Evolutionary conservation across 352 stramenopile genomes (phyloP).

Genomic region (Globisporangium acanthophoron): DNA sequence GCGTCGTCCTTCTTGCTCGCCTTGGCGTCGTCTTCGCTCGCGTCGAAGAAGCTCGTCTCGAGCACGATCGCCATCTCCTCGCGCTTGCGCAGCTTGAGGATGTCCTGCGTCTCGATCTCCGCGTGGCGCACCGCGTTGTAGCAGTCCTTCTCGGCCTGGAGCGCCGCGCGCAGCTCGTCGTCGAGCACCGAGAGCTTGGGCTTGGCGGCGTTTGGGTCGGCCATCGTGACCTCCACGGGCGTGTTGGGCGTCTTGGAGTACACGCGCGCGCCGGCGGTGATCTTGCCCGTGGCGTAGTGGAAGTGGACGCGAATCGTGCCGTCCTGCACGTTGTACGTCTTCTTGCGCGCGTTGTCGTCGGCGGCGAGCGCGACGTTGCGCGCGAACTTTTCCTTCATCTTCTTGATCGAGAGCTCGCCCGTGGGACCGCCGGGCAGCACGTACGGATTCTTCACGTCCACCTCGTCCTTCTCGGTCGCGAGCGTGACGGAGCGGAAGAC

Average conservation of each 20-base stretch:
- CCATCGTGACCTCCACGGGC: conserved; percentile 68
- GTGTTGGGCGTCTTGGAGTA: conserved; percentile 77
- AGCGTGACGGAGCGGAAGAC: conserved; percentile 81
- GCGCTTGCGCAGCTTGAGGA: conserved; percentile 84
- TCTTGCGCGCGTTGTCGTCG: conserved; percentile 84
- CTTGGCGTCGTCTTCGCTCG: conserved; percentile 57
- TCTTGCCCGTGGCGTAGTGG: conserved; percentile 91
- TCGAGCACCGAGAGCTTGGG: conserved; percentile 76
- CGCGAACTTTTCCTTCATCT: conserved; percentile 92
- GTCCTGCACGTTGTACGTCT: conserved; percentile 89
- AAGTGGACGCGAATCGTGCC: conserved; percentile 86
- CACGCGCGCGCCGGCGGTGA: conserved; percentile 74
- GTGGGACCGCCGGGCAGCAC: conserved; percentile 62
- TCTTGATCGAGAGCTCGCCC: conserved; percentile 83
- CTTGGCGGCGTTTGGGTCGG: conserved; percentile 52
- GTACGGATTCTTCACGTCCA: conserved; percentile 77
- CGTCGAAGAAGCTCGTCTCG: conserved; percentile 85
- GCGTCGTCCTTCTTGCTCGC: conserved; percentile 55
- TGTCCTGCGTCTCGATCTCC: conserved; percentile 89
- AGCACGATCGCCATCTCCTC: conserved; percentile 85
- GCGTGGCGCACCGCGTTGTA: conserved; percentile 81
- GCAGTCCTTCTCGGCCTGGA: conserved; percentile 90
- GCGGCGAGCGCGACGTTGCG: conserved; percentile 46
- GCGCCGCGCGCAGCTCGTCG: conserved; percentile 52
- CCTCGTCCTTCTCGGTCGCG: conserved; percentile 65